Conservation (phyloP, 352 stramenopile genomes). For the Phytophthora fragariae region DNA sequence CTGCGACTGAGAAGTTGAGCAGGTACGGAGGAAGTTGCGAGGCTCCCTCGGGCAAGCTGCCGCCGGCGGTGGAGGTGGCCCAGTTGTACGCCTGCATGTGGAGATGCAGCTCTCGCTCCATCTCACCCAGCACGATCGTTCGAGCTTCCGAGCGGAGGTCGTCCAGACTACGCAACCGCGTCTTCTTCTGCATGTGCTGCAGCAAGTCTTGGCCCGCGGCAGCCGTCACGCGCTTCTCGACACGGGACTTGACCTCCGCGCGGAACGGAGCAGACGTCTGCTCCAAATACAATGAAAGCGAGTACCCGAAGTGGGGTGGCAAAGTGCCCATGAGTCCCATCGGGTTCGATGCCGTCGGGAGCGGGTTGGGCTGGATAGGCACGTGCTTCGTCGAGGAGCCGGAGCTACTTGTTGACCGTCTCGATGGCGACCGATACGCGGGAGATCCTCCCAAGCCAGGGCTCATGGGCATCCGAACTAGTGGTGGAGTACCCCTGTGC, state of each 20-base stretch:
- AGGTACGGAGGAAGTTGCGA: constrained; percentile 63
- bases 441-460: constrained; percentile 28
- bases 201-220: constrained; percentile 77
- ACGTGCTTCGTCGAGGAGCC: constrained; percentile 54
- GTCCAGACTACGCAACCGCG: constrained; percentile 72
- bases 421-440: constrained; percentile 32
- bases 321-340: constrained; percentile 66
- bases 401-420: constrained; percentile 22
- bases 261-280: constrained; percentile 75
- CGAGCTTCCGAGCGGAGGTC: constrained; percentile 70
- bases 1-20: constrained; percentile 61
- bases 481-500: constrained; percentile 25
- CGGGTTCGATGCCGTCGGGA: constrained; percentile 76
- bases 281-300: constrained; percentile 76
- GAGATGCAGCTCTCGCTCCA: constrained; percentile 77
- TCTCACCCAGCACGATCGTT: constrained; percentile 68
- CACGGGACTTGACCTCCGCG: constrained; percentile 68
- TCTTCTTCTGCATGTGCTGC: constrained; percentile 90
- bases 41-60: constrained; percentile 29
- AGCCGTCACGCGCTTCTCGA: constrained; percentile 82
- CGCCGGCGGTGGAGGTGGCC: constrained; percentile 45
- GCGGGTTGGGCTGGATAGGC: constrained; percentile 80
- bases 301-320: constrained; percentile 66
- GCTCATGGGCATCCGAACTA: constrained; percentile 31
- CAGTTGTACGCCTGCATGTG: constrained; percentile 80